phyloP scores from a whole-genome alignment of 768 basidiomycete species.

The Mrakia blollopis region DNA sequence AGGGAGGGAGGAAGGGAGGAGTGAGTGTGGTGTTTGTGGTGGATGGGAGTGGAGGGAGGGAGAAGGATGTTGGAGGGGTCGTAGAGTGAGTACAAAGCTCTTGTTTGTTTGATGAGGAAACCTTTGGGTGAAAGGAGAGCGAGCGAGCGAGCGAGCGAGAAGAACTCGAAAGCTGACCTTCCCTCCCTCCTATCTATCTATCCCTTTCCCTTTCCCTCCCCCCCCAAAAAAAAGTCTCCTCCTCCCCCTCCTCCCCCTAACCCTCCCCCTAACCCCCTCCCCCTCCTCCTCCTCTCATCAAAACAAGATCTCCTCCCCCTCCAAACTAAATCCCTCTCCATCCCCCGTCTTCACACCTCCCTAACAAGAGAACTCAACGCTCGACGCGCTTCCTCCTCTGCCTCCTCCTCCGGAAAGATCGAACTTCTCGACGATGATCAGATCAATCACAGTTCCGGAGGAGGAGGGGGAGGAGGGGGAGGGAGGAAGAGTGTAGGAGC shows the following conservation, averaged over 20 bases:
- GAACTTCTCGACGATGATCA: conserved; percentile 26
- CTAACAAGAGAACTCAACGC: conserved; percentile 32
- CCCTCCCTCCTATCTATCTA: too few species aligned
- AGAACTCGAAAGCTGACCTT: neutral
- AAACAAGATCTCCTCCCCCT: conserved; percentile 30
- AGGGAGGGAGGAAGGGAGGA: neutral
- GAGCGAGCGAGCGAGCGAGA: too few species aligned
- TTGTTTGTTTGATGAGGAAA: neutral
- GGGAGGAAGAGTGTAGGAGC: neutral
- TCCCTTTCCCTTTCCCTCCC: neutral
- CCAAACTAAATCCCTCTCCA: conserved; percentile 20
- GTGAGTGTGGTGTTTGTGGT: conserved; percentile 30
- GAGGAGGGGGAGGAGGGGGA: neutral
- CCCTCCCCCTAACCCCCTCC: conserved; percentile 24
- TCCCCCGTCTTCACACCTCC: conserved; percentile 28
- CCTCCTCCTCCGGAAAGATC: conserved; percentile 13
- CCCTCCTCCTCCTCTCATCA: conserved; percentile 25
- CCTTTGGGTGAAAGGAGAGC: too few species aligned
- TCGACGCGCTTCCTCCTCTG: conserved; percentile 12
- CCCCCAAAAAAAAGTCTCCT: conserved; percentile 13
- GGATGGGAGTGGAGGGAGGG: conserved; percentile 20
- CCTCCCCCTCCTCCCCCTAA: conserved; percentile 26
- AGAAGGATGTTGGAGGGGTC: conserved; percentile 26
- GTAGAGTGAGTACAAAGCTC: conserved; percentile 21
- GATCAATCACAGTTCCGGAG: too few species aligned